Conservation (phyloP, 345 rosid species). For the Salix exigua region DNA sequence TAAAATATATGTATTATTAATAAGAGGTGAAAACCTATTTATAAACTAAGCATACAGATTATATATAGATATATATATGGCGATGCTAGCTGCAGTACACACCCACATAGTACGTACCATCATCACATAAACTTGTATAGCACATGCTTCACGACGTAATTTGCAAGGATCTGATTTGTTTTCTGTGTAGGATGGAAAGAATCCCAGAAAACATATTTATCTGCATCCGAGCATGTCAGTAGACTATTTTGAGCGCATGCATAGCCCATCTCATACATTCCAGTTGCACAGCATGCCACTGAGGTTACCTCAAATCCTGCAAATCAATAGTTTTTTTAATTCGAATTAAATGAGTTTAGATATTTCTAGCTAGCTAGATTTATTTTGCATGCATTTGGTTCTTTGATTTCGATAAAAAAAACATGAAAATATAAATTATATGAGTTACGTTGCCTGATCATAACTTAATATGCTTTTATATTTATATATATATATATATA, state of each 20-base stretch:
- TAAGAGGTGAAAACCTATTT: no score
- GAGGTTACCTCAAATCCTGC: conserved; percentile 49
- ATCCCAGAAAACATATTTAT: conserved; percentile 72
- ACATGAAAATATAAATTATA: no score
- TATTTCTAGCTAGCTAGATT: no score
- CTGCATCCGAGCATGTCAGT: conserved; percentile 53
- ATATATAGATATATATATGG: no score
- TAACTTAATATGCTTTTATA: no score
- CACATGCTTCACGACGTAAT: conserved; percentile 33
- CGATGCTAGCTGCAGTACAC: neutral
- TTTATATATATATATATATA: no score
- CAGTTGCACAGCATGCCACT: conserved; percentile 65
- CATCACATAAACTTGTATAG: conserved; percentile 31
- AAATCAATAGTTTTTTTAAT: neutral
- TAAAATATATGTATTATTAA: no score
- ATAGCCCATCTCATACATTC: conserved; percentile 81
- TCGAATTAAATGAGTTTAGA: no score
- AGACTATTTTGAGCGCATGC: conserved; percentile 40
- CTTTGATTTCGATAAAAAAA: no score
- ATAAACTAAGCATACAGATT: no score
- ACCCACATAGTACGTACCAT: neutral
- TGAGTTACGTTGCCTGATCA: no score
- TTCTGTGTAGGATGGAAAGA: conserved; percentile 71
- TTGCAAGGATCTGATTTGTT: conserved; percentile 49
- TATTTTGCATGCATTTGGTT: no score